Conservation (phyloP, 2,329 filamentous ascomycete species). For the Dothistroma pini region DNA sequence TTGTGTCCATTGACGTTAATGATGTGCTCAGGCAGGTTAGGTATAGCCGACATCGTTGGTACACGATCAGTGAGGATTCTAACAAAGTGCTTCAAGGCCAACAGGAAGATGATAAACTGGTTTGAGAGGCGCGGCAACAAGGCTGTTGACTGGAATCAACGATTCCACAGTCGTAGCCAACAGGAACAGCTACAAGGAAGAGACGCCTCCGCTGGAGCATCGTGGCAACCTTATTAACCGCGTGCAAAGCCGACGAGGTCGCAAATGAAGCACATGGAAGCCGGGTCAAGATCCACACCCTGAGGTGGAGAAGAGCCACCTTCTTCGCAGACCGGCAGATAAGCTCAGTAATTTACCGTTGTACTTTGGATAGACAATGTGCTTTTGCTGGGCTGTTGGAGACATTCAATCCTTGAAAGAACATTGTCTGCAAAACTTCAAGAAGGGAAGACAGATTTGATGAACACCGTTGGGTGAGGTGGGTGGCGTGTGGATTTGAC, state of each 20-base stretch:
- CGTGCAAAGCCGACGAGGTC: not conserved
- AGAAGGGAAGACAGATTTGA: not conserved
- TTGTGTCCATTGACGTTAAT: conserved; percentile 13
- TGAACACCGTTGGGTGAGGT: too few relatives aligned
- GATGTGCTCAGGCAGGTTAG: conserved; percentile 28
- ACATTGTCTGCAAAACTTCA: not conserved
- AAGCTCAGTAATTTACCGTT: not conserved
- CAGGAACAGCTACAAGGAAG: not conserved
- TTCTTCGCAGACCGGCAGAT: not conserved
- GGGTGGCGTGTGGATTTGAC: not conserved
- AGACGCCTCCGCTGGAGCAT: not conserved
- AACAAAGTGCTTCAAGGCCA: not conserved
- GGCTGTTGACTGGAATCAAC: not conserved
- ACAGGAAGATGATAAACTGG: not conserved
- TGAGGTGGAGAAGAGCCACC: not conserved
- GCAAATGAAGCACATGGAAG: not conserved
- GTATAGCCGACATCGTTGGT: conserved; percentile 35
- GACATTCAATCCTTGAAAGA: not conserved
- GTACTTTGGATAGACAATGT: not conserved
- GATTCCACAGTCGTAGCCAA: not conserved
- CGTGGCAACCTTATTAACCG: not conserved
- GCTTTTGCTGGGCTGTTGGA: not conserved
- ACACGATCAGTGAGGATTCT: not conserved
- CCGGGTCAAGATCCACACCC: not conserved
- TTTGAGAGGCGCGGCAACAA: not conserved